Evolutionary conservation across 1,284 basidiomycete genomes (phyloP), one percentile per base, ranked within the genome.

Genomic region (Leccinum subrobustum): DNA sequence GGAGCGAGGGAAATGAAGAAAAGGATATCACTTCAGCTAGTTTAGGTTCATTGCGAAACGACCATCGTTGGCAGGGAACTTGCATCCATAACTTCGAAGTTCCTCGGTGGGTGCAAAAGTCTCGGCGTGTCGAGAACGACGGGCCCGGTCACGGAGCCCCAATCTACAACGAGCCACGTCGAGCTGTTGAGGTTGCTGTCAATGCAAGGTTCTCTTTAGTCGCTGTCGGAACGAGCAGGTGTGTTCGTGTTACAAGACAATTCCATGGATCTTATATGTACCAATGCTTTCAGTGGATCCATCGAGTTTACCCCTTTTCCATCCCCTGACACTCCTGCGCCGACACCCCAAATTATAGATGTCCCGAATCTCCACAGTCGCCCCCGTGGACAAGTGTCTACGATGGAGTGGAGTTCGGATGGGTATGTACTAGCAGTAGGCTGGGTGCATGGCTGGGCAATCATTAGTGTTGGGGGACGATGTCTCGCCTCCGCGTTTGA

Each of bases 381-480:
- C 63, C 73, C 83, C 5, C 87, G 87, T 1, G 96, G 96, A 0
- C 74, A 82, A n/a, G 89, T 98, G 2, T 84, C 77, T 52, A 77
- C 85, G 12, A 81, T 98, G 73, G 86, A 93, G 65, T 98, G 95
- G 93, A 96, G 89, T 60, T 92, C 91, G 2, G 97, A 99, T 75
- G 97, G 96, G 1, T 95, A 97, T 75, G 94, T 93, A 1, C 81
- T 99, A n/a, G 96, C 95, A n/a, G 93, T 95, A 1, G 96, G 93
- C 0, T 98, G 94, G 89, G 83, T 88, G 63, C 77, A 85, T 60
- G 96, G 95, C 4, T 97, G 95, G 92, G 92, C 89, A 0, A 83
- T 97, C 4, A 95, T 95, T 81, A 96, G 92, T 71, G 89, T 96
- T 33, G 92, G 93, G 27, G 96, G 97, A 11, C 82, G 95, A 62